Evolutionary conservation across 1,139 yeast genomes (phyloP), one percentile per base, ranked within the genome.

Genomic region (Zygosaccharomyces pseudobailii): DNA sequence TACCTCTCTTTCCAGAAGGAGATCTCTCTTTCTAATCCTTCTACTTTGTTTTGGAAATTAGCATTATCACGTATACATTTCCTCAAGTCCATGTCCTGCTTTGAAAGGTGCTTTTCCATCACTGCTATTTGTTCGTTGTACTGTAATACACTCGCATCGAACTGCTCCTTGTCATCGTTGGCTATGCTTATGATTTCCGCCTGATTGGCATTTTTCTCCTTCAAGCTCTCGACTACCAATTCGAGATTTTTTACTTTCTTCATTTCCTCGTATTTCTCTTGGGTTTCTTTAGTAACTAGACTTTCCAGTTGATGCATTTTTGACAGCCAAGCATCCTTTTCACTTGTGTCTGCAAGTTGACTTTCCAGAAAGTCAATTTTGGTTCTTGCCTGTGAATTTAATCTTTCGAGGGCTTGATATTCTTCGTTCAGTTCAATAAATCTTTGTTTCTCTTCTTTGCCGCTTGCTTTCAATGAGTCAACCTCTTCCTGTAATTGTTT

Each of bases 1-100:
- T 69, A 71, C 49, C 77, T 69, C 40, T 71, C 71, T 58, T 78
- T 78, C 79, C 89, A 80, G 49, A 79, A 82, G 42, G 78, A 72
- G 17, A 84, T 67, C 60, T 87, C 95, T 57, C 73, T 78, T 63
- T 86, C 89, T 54, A 84, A 63, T 48, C 76, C 68, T 50, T 80
- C 65, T 44, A 60, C 63, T 65, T 54, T 60, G 32, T 59, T 62
- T 40, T 61, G 55, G 63, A 63, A 47, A 54, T 57, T 55, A 43
- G 64, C 48, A 63, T 62, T 54, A 58, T 63, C 64, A 55, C 75
- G 49, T 51, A 70, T 53, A 57, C 60, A 50, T 55, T 61, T 53
- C 47, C 61, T 57, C 43, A 62, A 43, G 28, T 59, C 62, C 27
- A 65, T 55, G 45, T 68, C 73, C 41, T 65, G 69, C 38, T 63